Evolutionary conservation across 768 basidiomycete genomes (phyloP), one percentile per base, ranked within the genome.

Genomic region (Pilatotrama ljubarskyi): DNA sequence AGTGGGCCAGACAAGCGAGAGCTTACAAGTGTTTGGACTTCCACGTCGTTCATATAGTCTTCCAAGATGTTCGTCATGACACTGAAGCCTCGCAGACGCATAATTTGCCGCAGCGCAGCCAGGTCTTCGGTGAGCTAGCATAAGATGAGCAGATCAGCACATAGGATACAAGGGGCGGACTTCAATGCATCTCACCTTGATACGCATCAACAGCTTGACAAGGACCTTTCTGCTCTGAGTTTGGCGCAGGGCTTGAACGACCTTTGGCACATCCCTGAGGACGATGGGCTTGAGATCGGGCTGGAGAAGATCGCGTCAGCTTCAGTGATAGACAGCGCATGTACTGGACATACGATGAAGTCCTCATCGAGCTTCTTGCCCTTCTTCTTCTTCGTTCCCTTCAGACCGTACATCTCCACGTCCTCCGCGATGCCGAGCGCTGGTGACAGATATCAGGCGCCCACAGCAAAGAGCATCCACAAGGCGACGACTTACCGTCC

Each of bases 361-460:
- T 98, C 95, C 73, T 97, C 93, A 68, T 95, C 96, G 25, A 97
- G 83, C 72, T 96, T 93, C 81, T 88, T 91, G 49, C 92, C 82
- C 72, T 87, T 96, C 82, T 85, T 95, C 82, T 87, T 95, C 72
- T 87, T 95, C 55, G 66, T 83, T 2, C 95, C 95, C 74, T 96
- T 96, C 59, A 95, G 82, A 22, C 86, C 91, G 38, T 87, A 78
- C 44, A 82, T 72, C 68, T 95, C 93, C 15, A 90, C 88, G 67
- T 96, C 95, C 43, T 97, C 96, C 8, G 88, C 82, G 61, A 98
- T 97, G 70, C 96, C 96, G 54, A 98, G 84, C 24, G 96, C 94
- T 95, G 62, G 2, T 44, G 13, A 42, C 53, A 56, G 62, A 32
- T 32, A 38, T 62, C 24, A 46, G 52, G 62, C n/a, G 6, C 11